Evolutionary conservation across 345 rosid species (phyloP).

Genomic region (Isatis tinctoria): DNA sequence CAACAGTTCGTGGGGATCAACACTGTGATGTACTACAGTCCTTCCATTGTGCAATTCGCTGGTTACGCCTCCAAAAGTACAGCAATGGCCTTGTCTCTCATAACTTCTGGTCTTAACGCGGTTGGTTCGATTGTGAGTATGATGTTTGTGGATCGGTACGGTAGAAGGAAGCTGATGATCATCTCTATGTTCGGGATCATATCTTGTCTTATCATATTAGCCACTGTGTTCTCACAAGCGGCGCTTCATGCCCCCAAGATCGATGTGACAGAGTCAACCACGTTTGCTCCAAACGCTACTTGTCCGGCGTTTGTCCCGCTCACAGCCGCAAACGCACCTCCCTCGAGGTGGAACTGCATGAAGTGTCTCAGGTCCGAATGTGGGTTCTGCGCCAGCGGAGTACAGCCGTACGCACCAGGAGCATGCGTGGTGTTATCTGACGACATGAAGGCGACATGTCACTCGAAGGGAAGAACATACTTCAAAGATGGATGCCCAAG

Average conservation of each 20-base stretch:
- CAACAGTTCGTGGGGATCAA: conserved; percentile 92
- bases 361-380: conserved; percentile 57
- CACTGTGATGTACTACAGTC: conserved; percentile 87
- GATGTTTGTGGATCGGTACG: conserved; percentile 69
- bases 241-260: conserved; percentile 50
- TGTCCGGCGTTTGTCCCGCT: conserved; percentile 42
- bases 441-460: conserved; percentile 31
- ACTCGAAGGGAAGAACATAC: conserved; percentile 35
- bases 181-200: conserved; percentile 75
- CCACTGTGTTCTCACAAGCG: conserved; percentile 55
- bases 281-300: conserved; percentile 56
- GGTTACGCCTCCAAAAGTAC: conserved; percentile 82
- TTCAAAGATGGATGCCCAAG: conserved; percentile 77
- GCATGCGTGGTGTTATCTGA: conserved; percentile 52
- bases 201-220: conserved; percentile 43
- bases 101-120: conserved; percentile 82
- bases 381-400: conserved; percentile 49
- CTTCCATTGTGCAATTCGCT: conserved; percentile 80
- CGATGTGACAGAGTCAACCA: conserved; percentile 25
- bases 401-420: conserved; percentile 54
- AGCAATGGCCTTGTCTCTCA: conserved; percentile 74
- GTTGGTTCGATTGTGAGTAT: conserved; percentile 74
- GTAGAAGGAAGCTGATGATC: conserved; percentile 77
- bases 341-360: conserved; percentile 61
- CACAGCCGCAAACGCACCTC: conserved; percentile 27